Evolutionary conservation across 106 monocot genomes (phyloP), one percentile per base, ranked within the genome.

Genomic region (Platanthera zijinensis): DNA sequence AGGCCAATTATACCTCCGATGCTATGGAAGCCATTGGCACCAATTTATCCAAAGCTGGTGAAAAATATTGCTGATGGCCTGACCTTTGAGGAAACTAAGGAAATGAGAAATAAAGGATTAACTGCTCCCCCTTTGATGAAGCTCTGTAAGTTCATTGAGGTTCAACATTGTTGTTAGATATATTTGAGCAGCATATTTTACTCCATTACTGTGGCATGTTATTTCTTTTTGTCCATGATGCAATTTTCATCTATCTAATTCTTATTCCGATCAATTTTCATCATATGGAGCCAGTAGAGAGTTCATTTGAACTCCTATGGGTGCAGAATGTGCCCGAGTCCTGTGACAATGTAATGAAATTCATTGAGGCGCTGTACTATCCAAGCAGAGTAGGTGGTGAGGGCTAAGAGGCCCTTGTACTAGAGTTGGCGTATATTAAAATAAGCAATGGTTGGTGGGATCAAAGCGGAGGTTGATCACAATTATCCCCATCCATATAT

Each of bases 1-100:
- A 84, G 89, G 57, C 92, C 95, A 51, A 45, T 52, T 1, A 77
- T 92, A 57, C 95, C 95, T 30, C 32, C 92, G 69, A 95, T 95
- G 95, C 49, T 95, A 50, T 92, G 95, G 95, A 95, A 95, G 48
- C 95, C 92, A 66, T 75, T 82, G 32, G 92, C 92, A 6, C 87
- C 95, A 18, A 88, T 95, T 53, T 95, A 95, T 75, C 91, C 92
- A 18, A 87, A 77, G 84, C 89, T 95, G 14, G 89, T 95, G 39
- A 86, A 83, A 63, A 87, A 88, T 80, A 70, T 88, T 75, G 86
- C 84, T 21, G 92, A 92, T 28, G 92, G 89, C 21, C 68, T 95
- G 72, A 90, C 83, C 11, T 86, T 90, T 48, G 95, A 92, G 83
- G 84, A 92, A 82, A 92, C 87, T 17, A 95, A 95, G 73, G 95